Evolutionary conservation across 768 basidiomycete genomes (phyloP).

Genomic region (Kwoniella shandongensis): DNA sequence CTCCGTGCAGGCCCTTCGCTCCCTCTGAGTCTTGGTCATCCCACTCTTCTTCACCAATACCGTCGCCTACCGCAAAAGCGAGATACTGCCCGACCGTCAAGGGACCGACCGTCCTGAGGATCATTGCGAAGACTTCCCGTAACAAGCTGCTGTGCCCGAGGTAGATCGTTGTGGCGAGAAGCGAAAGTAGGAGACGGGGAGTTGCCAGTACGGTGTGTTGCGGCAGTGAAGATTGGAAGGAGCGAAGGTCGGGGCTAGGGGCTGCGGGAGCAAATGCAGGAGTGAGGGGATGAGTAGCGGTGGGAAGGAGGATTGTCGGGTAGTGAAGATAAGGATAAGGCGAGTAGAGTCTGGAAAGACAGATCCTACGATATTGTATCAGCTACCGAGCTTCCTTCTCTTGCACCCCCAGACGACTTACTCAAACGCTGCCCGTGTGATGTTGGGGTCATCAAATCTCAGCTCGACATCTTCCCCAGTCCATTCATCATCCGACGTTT

Average conservation of each 20-base stretch:
- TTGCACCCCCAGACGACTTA: constrained; percentile 56
- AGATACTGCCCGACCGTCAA: constrained; percentile 74
- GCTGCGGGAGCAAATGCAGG: constrained; percentile 33
- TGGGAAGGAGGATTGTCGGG: constrained; percentile 66
- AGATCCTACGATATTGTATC: constrained; percentile 61
- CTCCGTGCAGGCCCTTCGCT: constrained; percentile 20
- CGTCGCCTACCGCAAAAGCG: constrained; percentile 73
- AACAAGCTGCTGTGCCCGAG: constrained; percentile 76
- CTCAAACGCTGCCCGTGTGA: constrained; percentile 90
- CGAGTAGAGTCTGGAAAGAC: constrained; percentile 82
- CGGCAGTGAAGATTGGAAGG: constrained; percentile 54
- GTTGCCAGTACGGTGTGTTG: constrained; percentile 69
- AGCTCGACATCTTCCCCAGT: constrained; percentile 64
- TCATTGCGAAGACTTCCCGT: constrained; percentile 68
- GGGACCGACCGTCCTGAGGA: constrained; percentile 75
- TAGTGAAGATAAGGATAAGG: constrained; percentile 75
- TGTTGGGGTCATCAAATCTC: constrained; percentile 79
- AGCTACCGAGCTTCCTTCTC: background rate
- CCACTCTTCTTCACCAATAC: constrained; percentile 56
- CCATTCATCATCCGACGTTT: constrained; percentile 24
- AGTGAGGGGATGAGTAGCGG: constrained; percentile 68
- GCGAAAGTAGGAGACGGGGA: constrained; percentile 76
- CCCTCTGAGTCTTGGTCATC: constrained; percentile 57
- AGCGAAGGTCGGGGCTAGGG: constrained; percentile 56
- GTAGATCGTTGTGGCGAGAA: constrained; percentile 83